Evolutionary conservation across 2,329 filamentous ascomycete genomes (phyloP), one percentile per base, ranked within the genome.

Genomic region (Chrysoporthe puriensis): DNA sequence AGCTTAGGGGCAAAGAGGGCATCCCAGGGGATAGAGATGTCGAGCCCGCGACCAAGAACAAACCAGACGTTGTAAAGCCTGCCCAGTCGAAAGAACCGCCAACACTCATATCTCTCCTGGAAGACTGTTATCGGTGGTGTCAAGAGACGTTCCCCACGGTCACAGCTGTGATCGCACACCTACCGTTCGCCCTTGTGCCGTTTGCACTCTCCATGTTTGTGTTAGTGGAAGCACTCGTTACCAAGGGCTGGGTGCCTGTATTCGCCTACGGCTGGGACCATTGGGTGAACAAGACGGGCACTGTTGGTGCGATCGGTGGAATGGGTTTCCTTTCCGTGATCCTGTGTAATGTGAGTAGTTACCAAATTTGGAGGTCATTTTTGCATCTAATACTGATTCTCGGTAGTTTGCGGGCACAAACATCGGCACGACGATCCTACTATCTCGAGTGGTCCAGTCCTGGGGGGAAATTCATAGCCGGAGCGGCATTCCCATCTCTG

Each of bases 141-240:
- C 88, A 90, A 69, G 88, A 90, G 73, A 92, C 90, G 0, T 93
- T 93, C 60, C 91, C 91, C 0, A 92, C 90, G 0, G 86, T 86
- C 1, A 86, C 87, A 26, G 86, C 88, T 0, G 90, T 93, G 0
- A 75, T 90, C 6, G 78, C 84, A 0, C 89, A 91, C 74, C 80
- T 93, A 1, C 91, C 91, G 0, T 86, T 90, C 64, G 84, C 88
- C 0, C 83, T 93, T 0, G 82, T 93, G 0, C 90, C 91, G 0
- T 93, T 93, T 72, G 88, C 90, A 0, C 88, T 93, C 66, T 83
- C 85, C 69, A 93, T 93, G 90, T 93, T 93, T 70, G 83, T 93
- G 11, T 83, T 93, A 0, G 90, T 93, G 0, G 90, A 93, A 73
- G 90, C 85, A 0, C 78, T 93, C 1, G 90, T 91, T 0, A 91